Evolutionary conservation across 495 filamentous ascomycete species (phyloP).

Genomic region (Penicillium longicatenatum): DNA sequence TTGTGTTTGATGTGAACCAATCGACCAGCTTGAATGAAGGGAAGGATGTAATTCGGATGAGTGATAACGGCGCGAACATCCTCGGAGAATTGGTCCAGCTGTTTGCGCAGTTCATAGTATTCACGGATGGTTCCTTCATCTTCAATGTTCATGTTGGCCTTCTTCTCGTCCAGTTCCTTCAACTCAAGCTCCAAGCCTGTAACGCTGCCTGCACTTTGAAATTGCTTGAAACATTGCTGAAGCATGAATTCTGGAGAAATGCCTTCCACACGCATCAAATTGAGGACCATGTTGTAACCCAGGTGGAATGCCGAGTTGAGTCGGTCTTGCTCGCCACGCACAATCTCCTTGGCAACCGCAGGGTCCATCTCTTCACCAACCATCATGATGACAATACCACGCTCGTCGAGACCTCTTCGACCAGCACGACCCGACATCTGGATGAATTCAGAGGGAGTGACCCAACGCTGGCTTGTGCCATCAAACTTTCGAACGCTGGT

Average conservation of each 20-base stretch:
- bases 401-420: conserved; percentile 93
- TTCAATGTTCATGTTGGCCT: conserved; percentile 68
- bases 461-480: conserved; percentile 75
- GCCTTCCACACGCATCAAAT: conserved; percentile 91
- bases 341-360: conserved; percentile 87
- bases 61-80: conserved; percentile 88
- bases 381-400: conserved; percentile 99
- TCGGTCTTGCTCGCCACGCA: conserved; percentile 92
- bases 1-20: conserved; percentile 80
- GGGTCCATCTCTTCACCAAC: conserved; percentile 96
- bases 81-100: conserved; percentile 75
- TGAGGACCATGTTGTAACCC: conserved; percentile 99
- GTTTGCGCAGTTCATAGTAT: conserved; percentile 83
- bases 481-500: conserved; percentile 95
- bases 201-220: conserved; percentile 89
- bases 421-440: conserved; percentile 98
- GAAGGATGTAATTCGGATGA: conserved; percentile 79
- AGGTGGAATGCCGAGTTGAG: conserved; percentile 97
- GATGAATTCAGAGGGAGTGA: conserved; percentile 94
- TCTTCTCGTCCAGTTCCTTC: conserved; percentile 68
- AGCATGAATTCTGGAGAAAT: conserved; percentile 98
- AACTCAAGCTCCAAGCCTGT: conserved; percentile 80
- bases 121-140: conserved; percentile 89
- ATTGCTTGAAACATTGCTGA: conserved; percentile 95
- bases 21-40: conserved; percentile 79